Evolutionary conservation across 768 basidiomycete species (phyloP).

Genomic region (Tulasnella sp.): DNA sequence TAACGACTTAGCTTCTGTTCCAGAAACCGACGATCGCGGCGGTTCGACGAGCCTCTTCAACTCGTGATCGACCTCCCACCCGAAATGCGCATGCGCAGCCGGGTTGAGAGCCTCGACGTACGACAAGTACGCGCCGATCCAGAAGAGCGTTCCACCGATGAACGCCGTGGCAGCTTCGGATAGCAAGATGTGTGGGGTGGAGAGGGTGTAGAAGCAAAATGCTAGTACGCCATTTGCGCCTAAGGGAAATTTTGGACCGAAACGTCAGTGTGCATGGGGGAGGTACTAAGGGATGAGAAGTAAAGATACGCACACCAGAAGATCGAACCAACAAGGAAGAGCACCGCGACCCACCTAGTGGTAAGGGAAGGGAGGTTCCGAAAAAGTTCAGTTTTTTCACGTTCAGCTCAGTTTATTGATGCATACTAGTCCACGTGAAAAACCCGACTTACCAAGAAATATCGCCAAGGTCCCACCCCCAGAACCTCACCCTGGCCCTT

Average conservation of each 20-base stretch:
- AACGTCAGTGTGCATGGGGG: background rate
- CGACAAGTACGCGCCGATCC: conserved; percentile 29
- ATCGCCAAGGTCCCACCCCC: conserved; percentile 23
- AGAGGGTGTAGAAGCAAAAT: conserved; percentile 28
- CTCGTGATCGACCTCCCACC: conserved; percentile 24
- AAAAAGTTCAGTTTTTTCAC: background rate
- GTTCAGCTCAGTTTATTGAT: background rate
- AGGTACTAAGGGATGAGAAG: background rate
- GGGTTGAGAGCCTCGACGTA: conserved; percentile 31
- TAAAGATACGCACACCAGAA: conserved; percentile 27
- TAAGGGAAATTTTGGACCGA: background rate
- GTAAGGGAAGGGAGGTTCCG: background rate
- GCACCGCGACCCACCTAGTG: conserved; percentile 15
- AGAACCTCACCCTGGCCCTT: background rate
- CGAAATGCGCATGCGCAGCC: conserved; percentile 26
- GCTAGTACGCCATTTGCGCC: conserved; percentile 27
- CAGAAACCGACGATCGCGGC: no score
- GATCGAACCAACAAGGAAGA: conserved; percentile 30
- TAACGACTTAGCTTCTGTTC: no score
- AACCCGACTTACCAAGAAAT: conserved; percentile 18
- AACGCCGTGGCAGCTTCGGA: conserved; percentile 29
- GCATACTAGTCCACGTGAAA: background rate
- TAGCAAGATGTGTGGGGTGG: conserved; percentile 16
- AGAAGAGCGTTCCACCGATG: conserved; percentile 29
- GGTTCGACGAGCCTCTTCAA: conserved; percentile 7